Percentiles rank a stretch among this genome's conserved stretches.
Evolutionary conservation across 305 asterid genomes (phyloP).

Genomic region (Plantago coronopus): DNA sequence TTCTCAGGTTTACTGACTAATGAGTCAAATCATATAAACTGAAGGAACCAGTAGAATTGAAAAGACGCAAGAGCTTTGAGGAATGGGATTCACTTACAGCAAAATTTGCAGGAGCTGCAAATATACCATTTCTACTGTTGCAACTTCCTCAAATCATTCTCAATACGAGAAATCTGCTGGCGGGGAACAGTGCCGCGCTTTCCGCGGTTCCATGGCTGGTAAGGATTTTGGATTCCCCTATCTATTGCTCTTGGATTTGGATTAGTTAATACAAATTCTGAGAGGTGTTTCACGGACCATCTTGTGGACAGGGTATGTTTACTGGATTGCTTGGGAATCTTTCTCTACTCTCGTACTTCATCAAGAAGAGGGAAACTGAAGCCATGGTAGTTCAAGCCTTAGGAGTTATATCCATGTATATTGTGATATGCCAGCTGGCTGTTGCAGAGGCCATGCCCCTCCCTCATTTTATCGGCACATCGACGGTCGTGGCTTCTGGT

Average conservation of each 20-base stretch:
- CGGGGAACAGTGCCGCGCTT: slow-evolving; percentile 76
- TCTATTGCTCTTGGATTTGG: slow-evolving; percentile 17
- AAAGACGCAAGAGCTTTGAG: slow-evolving; percentile 36
- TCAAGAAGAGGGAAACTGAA: slow-evolving; percentile 86
- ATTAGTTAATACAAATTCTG: slow-evolving; percentile 30
- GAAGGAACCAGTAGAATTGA: slow-evolving; percentile 44
- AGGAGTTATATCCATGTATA: slow-evolving; percentile 77
- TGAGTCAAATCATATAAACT: slow-evolving; percentile 20
- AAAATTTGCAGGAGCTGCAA: slow-evolving; percentile 90
- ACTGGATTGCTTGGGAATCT: slow-evolving; percentile 98
- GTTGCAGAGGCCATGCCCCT: slow-evolving; percentile 95
- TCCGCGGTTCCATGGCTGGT: slow-evolving; percentile 99
- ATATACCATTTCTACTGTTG: slow-evolving; percentile 75
- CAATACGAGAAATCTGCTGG: slow-evolving; percentile 76
- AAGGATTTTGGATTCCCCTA: slow-evolving; percentile 21
- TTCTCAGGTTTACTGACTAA: slow-evolving; percentile 5
- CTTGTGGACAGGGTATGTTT: slow-evolving; percentile 75
- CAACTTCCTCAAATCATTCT: slow-evolving; percentile 94
- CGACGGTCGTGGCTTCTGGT: slow-evolving; percentile 71
- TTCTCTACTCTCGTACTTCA: slow-evolving; percentile 78
- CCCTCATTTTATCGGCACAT: slow-evolving; percentile 71
- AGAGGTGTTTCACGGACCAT: slow-evolving; percentile 29
- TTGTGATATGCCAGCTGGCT: slow-evolving; percentile 82
- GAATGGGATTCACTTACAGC: slow-evolving; percentile 86
- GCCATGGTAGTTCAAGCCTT: slow-evolving; percentile 79